Conservation (phyloP, 495 filamentous ascomycete species). For the Xylaria acuta region DNA sequence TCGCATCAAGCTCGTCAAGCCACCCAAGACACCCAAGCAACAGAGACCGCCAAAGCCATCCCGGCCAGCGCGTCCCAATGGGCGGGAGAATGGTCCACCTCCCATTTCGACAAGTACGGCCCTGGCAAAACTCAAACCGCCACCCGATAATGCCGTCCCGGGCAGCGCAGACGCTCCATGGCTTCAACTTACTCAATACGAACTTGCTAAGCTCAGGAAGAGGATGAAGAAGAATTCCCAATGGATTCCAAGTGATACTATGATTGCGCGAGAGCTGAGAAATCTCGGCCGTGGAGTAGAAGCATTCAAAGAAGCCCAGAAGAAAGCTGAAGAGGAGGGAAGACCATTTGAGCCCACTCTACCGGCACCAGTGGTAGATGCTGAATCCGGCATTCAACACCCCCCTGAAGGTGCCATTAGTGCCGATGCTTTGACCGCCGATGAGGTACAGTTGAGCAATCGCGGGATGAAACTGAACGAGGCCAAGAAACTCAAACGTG, state of each 20-base stretch:
- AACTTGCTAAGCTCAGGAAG: conserved; percentile 89
- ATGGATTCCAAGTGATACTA: conserved; percentile 94
- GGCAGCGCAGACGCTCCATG: conserved; percentile 85
- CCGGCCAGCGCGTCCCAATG: conserved; percentile 50
- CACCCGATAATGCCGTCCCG: conserved; percentile 73
- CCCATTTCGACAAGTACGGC: conserved; percentile 82
- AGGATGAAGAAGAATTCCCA: conserved; percentile 99
- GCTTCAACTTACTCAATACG: conserved; percentile 87
- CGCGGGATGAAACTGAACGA: conserved; percentile 91
- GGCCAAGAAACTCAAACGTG: conserved; percentile 88
- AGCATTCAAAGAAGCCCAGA: conserved; percentile 72
- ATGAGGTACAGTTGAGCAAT: conserved; percentile 71
- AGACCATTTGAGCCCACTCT: conserved; percentile 62
- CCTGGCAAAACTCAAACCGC: conserved; percentile 75
- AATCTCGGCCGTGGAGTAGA: conserved; percentile 77
- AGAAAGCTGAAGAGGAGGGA: conserved; percentile 70
- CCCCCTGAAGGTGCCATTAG: conserved; percentile 58
- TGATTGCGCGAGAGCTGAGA: conserved; percentile 89
- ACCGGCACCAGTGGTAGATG: conserved; percentile 52
- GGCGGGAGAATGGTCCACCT: conserved; percentile 44
- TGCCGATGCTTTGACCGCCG: conserved; percentile 54
- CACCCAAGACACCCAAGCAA: conserved; percentile 47
- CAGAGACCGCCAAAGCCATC: conserved; percentile 47
- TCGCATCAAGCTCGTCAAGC: conserved; percentile 52
- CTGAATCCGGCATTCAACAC: conserved; percentile 52